These are phyloP conservation scores for Solanum pimpinellifolium DNA, from an alignment of 257 asterid genomes.

Conservation along the genomic window DNA sequence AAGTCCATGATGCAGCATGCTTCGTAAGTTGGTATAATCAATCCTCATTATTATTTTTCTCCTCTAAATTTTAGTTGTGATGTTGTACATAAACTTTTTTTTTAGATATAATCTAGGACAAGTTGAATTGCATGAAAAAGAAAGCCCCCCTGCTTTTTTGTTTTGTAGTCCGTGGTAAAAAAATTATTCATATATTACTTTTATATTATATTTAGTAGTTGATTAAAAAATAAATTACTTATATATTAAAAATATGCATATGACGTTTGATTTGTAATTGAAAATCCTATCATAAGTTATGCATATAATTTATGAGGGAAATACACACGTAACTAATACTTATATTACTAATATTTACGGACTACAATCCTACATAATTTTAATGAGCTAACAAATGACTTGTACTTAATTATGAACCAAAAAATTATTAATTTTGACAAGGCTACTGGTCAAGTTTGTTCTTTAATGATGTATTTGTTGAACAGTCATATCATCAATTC, in stretches of 20 bases:
- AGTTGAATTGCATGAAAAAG: background rate
- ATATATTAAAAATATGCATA: too few species aligned
- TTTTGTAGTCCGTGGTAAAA: background rate
- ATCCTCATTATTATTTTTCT: background rate
- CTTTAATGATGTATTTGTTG: background rate
- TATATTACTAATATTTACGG: too few species aligned
- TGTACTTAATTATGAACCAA: background rate
- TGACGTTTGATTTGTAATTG: background rate
- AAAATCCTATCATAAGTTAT: background rate
- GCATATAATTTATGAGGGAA: background rate
- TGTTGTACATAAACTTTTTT: background rate
- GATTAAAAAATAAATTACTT: too few species aligned
- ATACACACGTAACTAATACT: background rate
- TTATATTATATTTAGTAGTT: too few species aligned
- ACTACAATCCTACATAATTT: too few species aligned
- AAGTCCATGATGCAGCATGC: background rate
- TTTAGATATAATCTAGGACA: too few species aligned
- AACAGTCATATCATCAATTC: background rate
- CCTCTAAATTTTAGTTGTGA: background rate
- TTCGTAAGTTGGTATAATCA: background rate
- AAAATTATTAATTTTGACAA: background rate
- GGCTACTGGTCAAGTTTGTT: background rate
- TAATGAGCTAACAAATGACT: background rate
- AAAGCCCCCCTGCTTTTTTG: background rate
- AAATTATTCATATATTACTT: too few species aligned